phyloP scores from a whole-genome alignment of 805 yeast species.

The Blastobotrys attinorum region DNA sequence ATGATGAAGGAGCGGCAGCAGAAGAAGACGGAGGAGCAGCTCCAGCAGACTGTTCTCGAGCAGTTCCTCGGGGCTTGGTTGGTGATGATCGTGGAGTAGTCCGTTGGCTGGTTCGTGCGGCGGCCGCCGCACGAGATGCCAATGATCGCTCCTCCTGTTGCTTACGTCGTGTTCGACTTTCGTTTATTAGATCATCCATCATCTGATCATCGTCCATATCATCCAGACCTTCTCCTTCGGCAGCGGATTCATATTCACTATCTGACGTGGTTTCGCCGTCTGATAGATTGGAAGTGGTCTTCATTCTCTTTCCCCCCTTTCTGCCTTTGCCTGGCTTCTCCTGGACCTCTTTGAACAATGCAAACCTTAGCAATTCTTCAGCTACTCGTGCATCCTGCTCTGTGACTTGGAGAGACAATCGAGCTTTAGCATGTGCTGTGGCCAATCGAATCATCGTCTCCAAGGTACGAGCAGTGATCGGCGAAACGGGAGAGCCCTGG shows the following conservation, averaged over 20 bases:
- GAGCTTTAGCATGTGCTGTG: conserved; percentile 95
- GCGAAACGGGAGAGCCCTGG: conserved; percentile 53
- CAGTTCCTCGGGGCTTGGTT: not conserved
- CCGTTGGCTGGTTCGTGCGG: not conserved
- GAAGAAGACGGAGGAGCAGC: not conserved
- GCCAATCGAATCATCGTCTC: conserved; percentile 92
- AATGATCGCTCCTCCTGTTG: conserved; percentile 37
- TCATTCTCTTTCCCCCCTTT: conserved; percentile 27
- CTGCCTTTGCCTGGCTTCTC: conserved; percentile 35
- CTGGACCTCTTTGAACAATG: conserved; percentile 67
- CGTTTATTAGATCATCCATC: conserved; percentile 37
- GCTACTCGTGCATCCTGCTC: conserved; percentile 79
- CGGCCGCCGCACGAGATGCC: not conserved
- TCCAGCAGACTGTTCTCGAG: not conserved
- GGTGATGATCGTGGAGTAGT: not conserved
- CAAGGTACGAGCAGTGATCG: conserved; percentile 96
- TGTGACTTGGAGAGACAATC: conserved; percentile 69
- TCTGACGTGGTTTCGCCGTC: conserved; percentile 17
- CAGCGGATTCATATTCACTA: conserved; percentile 36
- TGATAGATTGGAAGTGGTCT: conserved; percentile 28
- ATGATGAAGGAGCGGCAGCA: conserved; percentile 3
- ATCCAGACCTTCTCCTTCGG: conserved; percentile 33
- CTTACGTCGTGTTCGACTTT: conserved; percentile 28
- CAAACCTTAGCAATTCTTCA: conserved; percentile 73
- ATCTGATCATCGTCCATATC: conserved; percentile 37